Percentiles rank a stretch among this genome's conserved stretches.
Evolutionary conservation across 2,329 filamentous ascomycete species (phyloP).

Genomic region (Uncinocarpus reesii): DNA sequence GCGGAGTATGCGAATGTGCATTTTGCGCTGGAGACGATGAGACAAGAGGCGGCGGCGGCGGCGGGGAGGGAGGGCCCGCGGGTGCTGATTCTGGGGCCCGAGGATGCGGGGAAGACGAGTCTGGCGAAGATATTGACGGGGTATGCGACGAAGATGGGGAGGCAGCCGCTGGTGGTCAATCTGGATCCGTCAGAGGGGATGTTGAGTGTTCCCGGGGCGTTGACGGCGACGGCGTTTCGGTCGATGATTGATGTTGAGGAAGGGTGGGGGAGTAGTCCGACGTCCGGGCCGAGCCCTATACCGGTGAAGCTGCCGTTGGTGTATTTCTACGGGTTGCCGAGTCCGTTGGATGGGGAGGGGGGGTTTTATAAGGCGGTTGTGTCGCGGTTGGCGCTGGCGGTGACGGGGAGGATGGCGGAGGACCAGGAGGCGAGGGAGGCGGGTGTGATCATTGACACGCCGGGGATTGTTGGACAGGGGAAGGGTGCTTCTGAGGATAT

Average conservation of each 20-base stretch:
- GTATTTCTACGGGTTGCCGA: constrained; percentile 71
- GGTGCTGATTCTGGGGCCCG: constrained; percentile 72
- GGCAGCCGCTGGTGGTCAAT: constrained; percentile 73
- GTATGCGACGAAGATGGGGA: constrained; percentile 64
- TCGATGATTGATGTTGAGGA: constrained; percentile 80
- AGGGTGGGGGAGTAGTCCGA: constrained; percentile 82
- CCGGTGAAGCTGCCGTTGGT: constrained; percentile 87
- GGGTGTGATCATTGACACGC: constrained; percentile 79
- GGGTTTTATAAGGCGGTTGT: constrained; percentile 63
- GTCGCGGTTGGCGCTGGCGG: constrained; percentile 66
- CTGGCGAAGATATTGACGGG: constrained; percentile 65
- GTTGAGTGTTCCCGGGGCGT: constrained; percentile 65
- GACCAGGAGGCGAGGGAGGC: constrained; percentile 60
- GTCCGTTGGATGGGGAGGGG: constrained; percentile 58
- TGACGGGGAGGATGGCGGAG: constrained; percentile 65
- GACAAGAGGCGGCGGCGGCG: constrained; percentile 50
- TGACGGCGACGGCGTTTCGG: constrained; percentile 78
- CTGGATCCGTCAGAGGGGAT: constrained; percentile 72
- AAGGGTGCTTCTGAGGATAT: constrained; percentile 59
- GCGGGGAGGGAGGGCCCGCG: constrained; percentile 55
- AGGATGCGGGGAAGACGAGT: constrained; percentile 72
- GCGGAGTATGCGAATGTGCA: constrained; percentile 75
- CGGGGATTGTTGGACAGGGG: constrained; percentile 56
- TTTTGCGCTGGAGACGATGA: constrained; percentile 66
- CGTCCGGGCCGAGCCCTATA: constrained; percentile 75